phyloP scores from a whole-genome alignment of 2,329 filamentous ascomycete genomes.

The Dactylellina cionopaga region DNA sequence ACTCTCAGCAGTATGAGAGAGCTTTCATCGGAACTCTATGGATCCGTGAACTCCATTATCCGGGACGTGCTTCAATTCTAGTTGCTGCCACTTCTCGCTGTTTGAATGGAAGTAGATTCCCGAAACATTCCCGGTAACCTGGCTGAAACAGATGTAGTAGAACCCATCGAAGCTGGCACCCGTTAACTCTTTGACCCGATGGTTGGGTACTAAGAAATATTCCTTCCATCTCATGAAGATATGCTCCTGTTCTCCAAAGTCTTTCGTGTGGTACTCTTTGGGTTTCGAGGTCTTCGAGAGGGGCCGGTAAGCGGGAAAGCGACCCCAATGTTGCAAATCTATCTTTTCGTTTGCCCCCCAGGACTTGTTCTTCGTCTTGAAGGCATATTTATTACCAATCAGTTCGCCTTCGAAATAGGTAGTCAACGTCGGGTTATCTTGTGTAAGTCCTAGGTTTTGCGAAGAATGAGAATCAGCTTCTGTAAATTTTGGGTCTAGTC shows the following conservation, averaged over 20 bases:
- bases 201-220: constrained; percentile 94
- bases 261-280: constrained; percentile 67
- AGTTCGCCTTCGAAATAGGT: constrained; percentile 99
- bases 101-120: constrained; percentile 98
- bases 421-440: constrained; percentile 95
- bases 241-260: constrained; percentile 81
- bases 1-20: background rate
- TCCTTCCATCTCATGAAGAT: constrained; percentile 99
- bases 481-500: background rate
- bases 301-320: constrained; percentile 86
- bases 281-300: constrained; percentile 66
- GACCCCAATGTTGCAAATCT: constrained; percentile 90
- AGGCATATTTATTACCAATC: constrained; percentile 93
- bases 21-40: constrained; percentile 80
- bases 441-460: constrained; percentile 78
- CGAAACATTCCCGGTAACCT: constrained; percentile 82
- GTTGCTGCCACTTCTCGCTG: constrained; percentile 97
- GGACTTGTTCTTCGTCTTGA: constrained; percentile 84
- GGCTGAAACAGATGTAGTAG: constrained; percentile 99
- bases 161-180: constrained; percentile 98
- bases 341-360: constrained; percentile 95
- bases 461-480: constrained; percentile 2
- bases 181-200: constrained; percentile 86
- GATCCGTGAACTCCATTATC: constrained; percentile 84
- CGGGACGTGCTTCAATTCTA: constrained; percentile 87